These are phyloP conservation scores for Syncephalastrum contaminatum DNA, from an alignment of 371 early-diverging fungal species.

Conservation along the genomic window DNA sequence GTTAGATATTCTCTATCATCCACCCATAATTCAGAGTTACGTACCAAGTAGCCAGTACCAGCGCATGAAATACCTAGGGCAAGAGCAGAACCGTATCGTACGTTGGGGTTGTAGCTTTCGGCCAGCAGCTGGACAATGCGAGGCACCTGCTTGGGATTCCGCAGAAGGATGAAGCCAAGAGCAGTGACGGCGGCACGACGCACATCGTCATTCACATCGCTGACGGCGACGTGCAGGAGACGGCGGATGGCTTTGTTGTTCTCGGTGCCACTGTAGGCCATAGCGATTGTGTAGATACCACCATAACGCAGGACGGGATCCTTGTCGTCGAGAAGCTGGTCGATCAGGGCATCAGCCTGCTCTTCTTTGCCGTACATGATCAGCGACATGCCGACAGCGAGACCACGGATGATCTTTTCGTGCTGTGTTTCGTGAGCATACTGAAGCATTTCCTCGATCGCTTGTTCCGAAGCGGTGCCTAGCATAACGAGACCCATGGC, in stretches of 20 bases:
- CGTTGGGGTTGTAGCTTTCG: slow-evolving; percentile 98
- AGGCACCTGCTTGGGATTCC: slow-evolving; percentile 91
- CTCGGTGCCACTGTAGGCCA: slow-evolving; percentile 98
- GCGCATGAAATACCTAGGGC: slow-evolving; percentile 98
- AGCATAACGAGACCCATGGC: slow-evolving; percentile 98
- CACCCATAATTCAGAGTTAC: neutral
- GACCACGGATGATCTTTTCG: slow-evolving; percentile 96
- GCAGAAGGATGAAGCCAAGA: slow-evolving; percentile 94
- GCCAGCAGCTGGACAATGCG: slow-evolving; percentile 96
- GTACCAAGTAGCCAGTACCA: slow-evolving; percentile 84
- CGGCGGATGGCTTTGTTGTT: slow-evolving; percentile 94
- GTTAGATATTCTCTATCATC: too few relatives aligned
- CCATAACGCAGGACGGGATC: slow-evolving; percentile 95
- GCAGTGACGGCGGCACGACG: slow-evolving; percentile 97
- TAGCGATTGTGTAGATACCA: slow-evolving; percentile 94
- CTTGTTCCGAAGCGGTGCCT: slow-evolving; percentile 83
- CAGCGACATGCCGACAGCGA: slow-evolving; percentile 91
- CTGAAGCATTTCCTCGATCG: slow-evolving; percentile 91
- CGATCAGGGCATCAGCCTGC: slow-evolving; percentile 86
- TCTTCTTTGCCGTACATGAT: slow-evolving; percentile 96
- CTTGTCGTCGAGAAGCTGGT: slow-evolving; percentile 83
- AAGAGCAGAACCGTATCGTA: slow-evolving; percentile 96
- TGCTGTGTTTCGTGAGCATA: slow-evolving; percentile 97
- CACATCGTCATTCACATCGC: slow-evolving; percentile 98
- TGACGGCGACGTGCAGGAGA: slow-evolving; percentile 95